Evolutionary conservation across 208 protist genomes (phyloP).

Genomic region (Perkinsela sp.): DNA sequence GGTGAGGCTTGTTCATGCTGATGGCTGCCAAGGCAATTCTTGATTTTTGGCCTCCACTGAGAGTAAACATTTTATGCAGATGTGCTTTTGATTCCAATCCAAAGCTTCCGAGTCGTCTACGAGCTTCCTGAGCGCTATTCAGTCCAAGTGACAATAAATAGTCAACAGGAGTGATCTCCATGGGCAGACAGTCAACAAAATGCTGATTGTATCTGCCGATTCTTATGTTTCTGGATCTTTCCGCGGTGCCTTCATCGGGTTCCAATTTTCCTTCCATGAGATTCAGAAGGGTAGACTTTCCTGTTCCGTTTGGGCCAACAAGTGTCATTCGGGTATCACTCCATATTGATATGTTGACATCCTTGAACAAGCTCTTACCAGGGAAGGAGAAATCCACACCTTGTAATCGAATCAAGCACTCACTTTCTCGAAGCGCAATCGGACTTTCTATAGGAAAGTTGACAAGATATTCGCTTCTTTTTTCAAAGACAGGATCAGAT

Average conservation of each 20-base stretch:
- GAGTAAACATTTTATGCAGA: slow-evolving; percentile 55
- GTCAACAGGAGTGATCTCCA: slow-evolving; percentile 56
- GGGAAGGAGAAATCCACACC: slow-evolving; percentile 53
- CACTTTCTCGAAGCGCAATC: slow-evolving; percentile 24
- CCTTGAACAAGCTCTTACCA: slow-evolving; percentile 25
- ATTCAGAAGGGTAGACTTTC: slow-evolving; percentile 71
- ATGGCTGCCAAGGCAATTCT: slow-evolving; percentile 70
- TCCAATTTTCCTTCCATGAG: slow-evolving; percentile 47
- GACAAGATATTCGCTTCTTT: slow-evolving; percentile 47
- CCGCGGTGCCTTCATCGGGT: slow-evolving; percentile 24
- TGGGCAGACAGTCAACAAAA: slow-evolving; percentile 67
- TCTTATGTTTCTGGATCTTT: slow-evolving; percentile 39
- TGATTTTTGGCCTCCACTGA: slow-evolving; percentile 74
- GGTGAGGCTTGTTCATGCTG: slow-evolving; percentile 52
- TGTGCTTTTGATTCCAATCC: slow-evolving; percentile 51
- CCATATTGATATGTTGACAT: slow-evolving; percentile 46
- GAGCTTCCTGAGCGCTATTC: slow-evolving; percentile 33
- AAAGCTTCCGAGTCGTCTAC: slow-evolving; percentile 44
- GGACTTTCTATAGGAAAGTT: slow-evolving; percentile 53
- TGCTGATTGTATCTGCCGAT: slow-evolving; percentile 68
- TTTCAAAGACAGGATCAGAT: slow-evolving; percentile 16
- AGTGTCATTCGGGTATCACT: slow-evolving; percentile 58
- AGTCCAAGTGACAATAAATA: slow-evolving; percentile 37
- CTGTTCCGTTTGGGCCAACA: slow-evolving; percentile 61
- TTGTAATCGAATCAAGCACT: slow-evolving; percentile 41